phyloP scores from a whole-genome alignment of 805 yeast species.

The Candida ficus region DNA sequence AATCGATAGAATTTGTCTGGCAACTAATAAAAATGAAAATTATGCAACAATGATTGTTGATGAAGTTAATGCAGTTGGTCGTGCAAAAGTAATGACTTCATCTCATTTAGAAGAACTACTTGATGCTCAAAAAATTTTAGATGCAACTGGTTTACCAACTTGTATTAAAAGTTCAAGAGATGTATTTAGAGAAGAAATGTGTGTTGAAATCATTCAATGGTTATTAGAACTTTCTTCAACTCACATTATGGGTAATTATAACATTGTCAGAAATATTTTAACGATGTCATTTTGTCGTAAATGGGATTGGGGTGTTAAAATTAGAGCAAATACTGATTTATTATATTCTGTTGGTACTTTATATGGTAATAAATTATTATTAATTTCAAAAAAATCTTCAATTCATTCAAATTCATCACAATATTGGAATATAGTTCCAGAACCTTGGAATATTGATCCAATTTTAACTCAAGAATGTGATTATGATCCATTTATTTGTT shows the following conservation, averaged over 20 bases:
- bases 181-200: conserved; percentile 74
- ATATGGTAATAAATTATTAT: conserved; percentile 15
- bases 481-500: conserved; percentile 27
- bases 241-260: conserved; percentile 45
- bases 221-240: conserved; percentile 52
- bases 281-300: conserved; percentile 53
- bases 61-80: conserved; percentile 56
- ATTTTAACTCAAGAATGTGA: conserved; percentile 41
- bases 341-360: conserved; percentile 8
- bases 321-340: conserved; percentile 1
- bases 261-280: conserved; percentile 41
- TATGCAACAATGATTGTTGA: conserved; percentile 72
- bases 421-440: conserved; percentile 37
- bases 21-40: conserved; percentile 57
- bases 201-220: conserved; percentile 68
- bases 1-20: conserved; percentile 52
- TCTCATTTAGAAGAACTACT: conserved; percentile 43
- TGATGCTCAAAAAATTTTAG: conserved; percentile 50
- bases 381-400: conserved; percentile 2
- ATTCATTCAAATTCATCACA: conserved; percentile 7
- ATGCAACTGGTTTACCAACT: conserved; percentile 59
- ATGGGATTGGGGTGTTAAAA: conserved; percentile 53
- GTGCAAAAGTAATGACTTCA: conserved; percentile 63
- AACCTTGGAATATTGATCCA: conserved; percentile 42
- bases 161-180: conserved; percentile 66